Evolutionary conservation across 495 filamentous ascomycete genomes (phyloP).

Genomic region (Tuber microsphaerosporum): DNA sequence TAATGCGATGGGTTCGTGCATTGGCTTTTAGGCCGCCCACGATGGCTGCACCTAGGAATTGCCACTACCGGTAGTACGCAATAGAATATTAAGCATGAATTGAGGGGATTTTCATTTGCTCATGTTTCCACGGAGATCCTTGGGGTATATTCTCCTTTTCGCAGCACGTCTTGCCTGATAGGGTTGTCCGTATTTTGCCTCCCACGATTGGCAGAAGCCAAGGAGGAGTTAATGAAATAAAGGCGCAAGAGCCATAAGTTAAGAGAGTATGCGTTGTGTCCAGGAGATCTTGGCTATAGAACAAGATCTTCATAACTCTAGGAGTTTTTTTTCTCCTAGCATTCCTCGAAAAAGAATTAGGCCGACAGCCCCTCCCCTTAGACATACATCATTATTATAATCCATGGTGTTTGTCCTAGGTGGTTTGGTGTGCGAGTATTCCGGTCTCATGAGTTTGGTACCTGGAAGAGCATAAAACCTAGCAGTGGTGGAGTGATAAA

Average conservation of each 20-base stretch:
- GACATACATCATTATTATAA: not conserved
- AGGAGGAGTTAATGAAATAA: not conserved
- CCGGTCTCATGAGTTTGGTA: not conserved
- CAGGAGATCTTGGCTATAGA: not conserved
- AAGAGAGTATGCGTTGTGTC: not conserved
- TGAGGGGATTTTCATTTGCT: conserved; percentile 1
- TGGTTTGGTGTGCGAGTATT: not conserved
- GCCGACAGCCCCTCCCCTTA: not conserved
- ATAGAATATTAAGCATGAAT: not conserved
- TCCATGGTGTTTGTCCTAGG: not conserved
- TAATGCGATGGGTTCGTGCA: not conserved
- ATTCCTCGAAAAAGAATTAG: not conserved
- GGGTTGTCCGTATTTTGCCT: not conserved
- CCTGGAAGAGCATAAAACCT: not conserved
- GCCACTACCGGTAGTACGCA: not conserved
- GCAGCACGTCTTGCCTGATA: not conserved
- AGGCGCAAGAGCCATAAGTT: not conserved
- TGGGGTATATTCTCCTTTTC: not conserved
- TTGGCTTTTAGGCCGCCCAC: not conserved
- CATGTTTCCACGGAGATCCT: not conserved
- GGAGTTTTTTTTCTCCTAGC: not conserved
- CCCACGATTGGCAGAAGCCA: not conserved
- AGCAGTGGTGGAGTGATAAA: not conserved
- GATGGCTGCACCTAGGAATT: not conserved
- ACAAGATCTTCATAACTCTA: not conserved